Percentiles rank a stretch among this genome's conserved stretches.
Evolutionary conservation across 2,329 filamentous ascomycete species (phyloP).

Genomic region (Plenodomus biglobosus): DNA sequence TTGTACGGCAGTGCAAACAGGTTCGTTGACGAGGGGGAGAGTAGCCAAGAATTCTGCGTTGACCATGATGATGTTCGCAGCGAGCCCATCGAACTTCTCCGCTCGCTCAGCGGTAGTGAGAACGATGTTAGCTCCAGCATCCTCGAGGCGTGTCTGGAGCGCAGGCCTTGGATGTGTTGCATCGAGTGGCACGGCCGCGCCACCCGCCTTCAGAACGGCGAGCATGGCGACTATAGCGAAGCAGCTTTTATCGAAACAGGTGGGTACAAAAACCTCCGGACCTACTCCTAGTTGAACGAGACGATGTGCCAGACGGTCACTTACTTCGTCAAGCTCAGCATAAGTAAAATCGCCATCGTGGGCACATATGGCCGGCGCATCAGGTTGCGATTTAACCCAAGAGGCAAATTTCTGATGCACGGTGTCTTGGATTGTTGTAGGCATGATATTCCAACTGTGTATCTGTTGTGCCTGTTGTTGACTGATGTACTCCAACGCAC

Average conservation of each 20-base stretch:
- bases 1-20: slow-evolving; percentile 21
- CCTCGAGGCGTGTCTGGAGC: slow-evolving; percentile 45
- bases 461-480: slow-evolving; percentile 38
- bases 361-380: slow-evolving; percentile 34
- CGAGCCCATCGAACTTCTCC: slow-evolving; percentile 46
- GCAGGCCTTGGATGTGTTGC: slow-evolving; percentile 37
- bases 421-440: slow-evolving; percentile 33
- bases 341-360: slow-evolving; percentile 41
- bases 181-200: slow-evolving; percentile 42
- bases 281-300: slow-evolving; percentile 35
- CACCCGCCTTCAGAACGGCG: slow-evolving; percentile 44
- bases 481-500: slow-evolving; percentile 45
- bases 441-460: slow-evolving; percentile 36
- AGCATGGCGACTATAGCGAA: slow-evolving; percentile 44
- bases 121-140: slow-evolving; percentile 45
- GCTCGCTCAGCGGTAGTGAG: slow-evolving; percentile 44
- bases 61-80: slow-evolving; percentile 44
- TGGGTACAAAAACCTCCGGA: slow-evolving; percentile 39
- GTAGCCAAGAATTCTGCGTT: slow-evolving; percentile 39
- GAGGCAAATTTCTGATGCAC: slow-evolving; percentile 34
- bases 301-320: slow-evolving; percentile 32
- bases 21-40: slow-evolving; percentile 20
- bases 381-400: slow-evolving; percentile 27
- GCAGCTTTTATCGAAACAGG: slow-evolving; percentile 45
- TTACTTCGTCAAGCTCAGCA: slow-evolving; percentile 27